These are phyloP conservation scores for Inga leiocalycina DNA, from an alignment of 306 rosid genomes.

Conservation along the genomic window DNA sequence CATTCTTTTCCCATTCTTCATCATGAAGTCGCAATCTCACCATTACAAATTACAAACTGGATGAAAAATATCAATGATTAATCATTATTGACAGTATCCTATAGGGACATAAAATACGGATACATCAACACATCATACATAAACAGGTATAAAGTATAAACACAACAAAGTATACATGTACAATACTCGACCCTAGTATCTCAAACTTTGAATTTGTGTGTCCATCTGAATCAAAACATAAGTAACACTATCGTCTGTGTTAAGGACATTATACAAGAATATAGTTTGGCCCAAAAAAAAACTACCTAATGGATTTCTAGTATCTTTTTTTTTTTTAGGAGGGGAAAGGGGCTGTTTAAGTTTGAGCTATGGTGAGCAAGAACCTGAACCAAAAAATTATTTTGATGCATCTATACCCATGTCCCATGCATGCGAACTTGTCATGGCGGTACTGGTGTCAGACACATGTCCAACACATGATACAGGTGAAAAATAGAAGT, in stretches of 20 bases:
- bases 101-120: background rate
- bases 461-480: background rate
- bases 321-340: background rate
- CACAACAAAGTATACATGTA: background rate
- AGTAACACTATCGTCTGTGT: background rate
- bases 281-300: background rate
- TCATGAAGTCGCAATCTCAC: background rate
- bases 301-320: background rate
- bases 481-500: background rate
- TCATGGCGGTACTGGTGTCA: background rate
- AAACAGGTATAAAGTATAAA: background rate
- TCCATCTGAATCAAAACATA: background rate
- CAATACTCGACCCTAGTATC: background rate
- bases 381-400: background rate
- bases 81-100: background rate
- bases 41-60: conserved; percentile 11
- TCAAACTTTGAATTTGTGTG: background rate
- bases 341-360: background rate
- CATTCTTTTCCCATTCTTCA: background rate
- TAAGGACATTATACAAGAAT: background rate
- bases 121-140: background rate
- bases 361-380: background rate
- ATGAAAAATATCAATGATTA: conserved; percentile 20
- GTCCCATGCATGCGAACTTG: background rate
- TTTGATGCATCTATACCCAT: background rate